Percentiles rank a stretch among this genome's conserved stretches.
Conservation (phyloP, 192 early-diverging fungal genomes). For the Dissophora globulifera region DNA sequence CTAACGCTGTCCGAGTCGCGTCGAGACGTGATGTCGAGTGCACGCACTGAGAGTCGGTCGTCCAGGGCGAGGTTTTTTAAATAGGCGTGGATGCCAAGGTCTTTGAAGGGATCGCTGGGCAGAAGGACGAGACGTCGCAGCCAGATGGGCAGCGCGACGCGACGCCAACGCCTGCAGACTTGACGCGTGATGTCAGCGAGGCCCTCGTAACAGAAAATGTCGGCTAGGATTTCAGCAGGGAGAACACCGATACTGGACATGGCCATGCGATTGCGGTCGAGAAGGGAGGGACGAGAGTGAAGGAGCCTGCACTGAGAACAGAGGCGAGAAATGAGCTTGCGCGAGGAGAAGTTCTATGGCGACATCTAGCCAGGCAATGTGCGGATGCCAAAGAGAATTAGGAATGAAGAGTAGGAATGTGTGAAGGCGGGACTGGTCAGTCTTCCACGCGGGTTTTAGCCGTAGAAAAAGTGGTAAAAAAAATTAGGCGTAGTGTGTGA, state of each 20-base stretch:
- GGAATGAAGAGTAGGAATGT: not conserved
- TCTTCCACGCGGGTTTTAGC: no score
- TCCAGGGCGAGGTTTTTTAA: slow-evolving; percentile 11
- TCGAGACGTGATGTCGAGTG: slow-evolving; percentile 31
- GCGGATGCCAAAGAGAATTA: not conserved
- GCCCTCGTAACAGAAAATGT: slow-evolving; percentile 41
- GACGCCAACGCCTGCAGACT: slow-evolving; percentile 34
- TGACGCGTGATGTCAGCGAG: slow-evolving; percentile 43
- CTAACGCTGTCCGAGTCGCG: slow-evolving; percentile 27
- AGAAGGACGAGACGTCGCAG: slow-evolving; percentile 23
- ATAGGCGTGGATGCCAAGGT: slow-evolving; percentile 29
- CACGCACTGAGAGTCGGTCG: slow-evolving; percentile 37
- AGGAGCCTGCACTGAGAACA: no score
- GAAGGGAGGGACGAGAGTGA: no score
- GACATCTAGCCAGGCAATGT: no score
- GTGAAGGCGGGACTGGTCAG: not conserved
- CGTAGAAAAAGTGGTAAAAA: no score
- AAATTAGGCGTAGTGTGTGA: no score
- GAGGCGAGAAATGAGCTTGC: no score
- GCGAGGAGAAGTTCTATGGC: no score
- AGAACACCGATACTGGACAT: slow-evolving; percentile 28
- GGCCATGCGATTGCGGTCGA: not conserved
- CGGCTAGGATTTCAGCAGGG: slow-evolving; percentile 42
- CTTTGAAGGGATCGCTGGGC: slow-evolving; percentile 45
- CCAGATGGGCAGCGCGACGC: slow-evolving; percentile 41